Base-by-base conservation (phyloP, 495 filamentous ascomycete genomes). In the Daldinia loculata region DNA sequence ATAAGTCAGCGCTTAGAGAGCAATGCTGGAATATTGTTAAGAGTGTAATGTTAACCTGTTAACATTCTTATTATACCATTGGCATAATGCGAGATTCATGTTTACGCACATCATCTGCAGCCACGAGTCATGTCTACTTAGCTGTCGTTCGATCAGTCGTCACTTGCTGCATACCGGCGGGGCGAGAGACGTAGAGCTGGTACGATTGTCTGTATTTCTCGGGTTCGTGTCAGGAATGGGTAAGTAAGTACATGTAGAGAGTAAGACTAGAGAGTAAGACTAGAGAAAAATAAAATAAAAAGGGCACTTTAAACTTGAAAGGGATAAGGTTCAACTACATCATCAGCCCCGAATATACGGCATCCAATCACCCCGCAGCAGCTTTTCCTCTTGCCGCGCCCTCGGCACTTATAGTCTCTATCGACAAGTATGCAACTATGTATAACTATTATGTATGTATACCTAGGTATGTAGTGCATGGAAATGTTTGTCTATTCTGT, bases 321-420 rank as follows among this genome's bases (percentile, higher is more conserved):
- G 30, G 53, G 30, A 36, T 32, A 19, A 56, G 3, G 29, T 19
- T 11, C 34, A 41, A 30, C 32, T 64, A 53, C 58, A 66, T 41
- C 58, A 56, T 72, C 70, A 66, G 62, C 70, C 61, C 70, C 70
- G 70, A 68, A 52, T 61, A 69, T 57, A 72, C 19, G 70, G 70
- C 56, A 72, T 66, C 70, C 70, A 72, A 72, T 72, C 65, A 72
- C 56, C 41, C 61, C 51, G 36, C 56, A 39, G 22, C n/a, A 26
- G 15, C n/a, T 61, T 39, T 63, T 39, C 19, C 15, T 30, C 39
- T 61, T 56, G 64, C 70, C 61, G 63, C 59, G 52, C 61, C 52
- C 55, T 67, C 65, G 15, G 57, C 56, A 30, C 53, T 59, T 51
- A 64, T 58, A 63, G 15, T 51, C 52, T 4, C 34, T 43, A 50